These are phyloP conservation scores for Plasmopara muralis DNA, from an alignment of 352 stramenopile genomes.

Conservation along the genomic window DNA sequence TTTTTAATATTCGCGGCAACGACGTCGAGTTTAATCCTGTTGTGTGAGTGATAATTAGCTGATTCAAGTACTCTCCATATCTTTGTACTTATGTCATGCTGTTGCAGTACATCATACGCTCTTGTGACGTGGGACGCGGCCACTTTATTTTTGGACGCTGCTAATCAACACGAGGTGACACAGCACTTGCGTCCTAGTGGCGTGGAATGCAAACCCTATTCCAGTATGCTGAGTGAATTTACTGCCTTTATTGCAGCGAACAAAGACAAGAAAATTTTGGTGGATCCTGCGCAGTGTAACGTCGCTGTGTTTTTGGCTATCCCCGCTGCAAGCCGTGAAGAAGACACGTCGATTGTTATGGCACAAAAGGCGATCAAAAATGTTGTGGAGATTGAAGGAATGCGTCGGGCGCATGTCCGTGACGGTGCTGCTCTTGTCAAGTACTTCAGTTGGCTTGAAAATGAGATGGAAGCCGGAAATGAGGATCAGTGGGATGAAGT, in stretches of 20 bases:
- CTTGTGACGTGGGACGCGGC: slow-evolving; percentile 87
- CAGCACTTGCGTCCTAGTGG: slow-evolving; percentile 40
- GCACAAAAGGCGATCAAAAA: slow-evolving; percentile 92
- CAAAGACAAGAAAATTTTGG: slow-evolving; percentile 51
- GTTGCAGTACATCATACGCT: slow-evolving; percentile 84
- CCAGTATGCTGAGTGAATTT: slow-evolving; percentile 40
- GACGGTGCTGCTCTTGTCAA: slow-evolving; percentile 93
- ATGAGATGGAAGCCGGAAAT: slow-evolving; percentile 44
- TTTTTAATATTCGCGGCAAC: slow-evolving; percentile 97
- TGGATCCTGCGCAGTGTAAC: slow-evolving; percentile 81
- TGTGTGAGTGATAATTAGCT: slow-evolving; percentile 66
- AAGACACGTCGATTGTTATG: slow-evolving; percentile 74
- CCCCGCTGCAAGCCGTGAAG: slow-evolving; percentile 59
- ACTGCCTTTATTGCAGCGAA: slow-evolving; percentile 41
- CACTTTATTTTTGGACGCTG: slow-evolving; percentile 89
- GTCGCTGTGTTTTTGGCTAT: slow-evolving; percentile 79
- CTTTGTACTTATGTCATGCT: slow-evolving; percentile 1
- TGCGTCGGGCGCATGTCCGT: slow-evolving; percentile 91
- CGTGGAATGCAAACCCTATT: slow-evolving; percentile 63
- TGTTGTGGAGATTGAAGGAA: slow-evolving; percentile 91
- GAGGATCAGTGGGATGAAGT: slow-evolving; percentile 64
- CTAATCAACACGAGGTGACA: slow-evolving; percentile 53
- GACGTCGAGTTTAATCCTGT: slow-evolving; percentile 98
- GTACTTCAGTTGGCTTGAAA: slow-evolving; percentile 93
- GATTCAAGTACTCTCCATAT: background rate